Base-by-base conservation (phyloP, 768 basidiomycete genomes). In the Tulasnella sp. region DNA sequence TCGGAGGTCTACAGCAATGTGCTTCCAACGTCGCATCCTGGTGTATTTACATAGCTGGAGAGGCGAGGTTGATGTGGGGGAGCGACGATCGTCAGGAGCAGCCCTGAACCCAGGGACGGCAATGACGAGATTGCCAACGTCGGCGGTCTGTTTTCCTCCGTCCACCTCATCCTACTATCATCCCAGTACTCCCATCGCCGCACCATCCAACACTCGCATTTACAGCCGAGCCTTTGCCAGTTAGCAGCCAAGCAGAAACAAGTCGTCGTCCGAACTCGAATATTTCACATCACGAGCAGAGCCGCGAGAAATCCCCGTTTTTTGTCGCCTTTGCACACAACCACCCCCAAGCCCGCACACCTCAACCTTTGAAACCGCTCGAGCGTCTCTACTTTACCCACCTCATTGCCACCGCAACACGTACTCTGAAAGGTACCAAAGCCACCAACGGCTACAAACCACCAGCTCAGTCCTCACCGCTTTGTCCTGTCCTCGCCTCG, bases 221-320 rank as follows among this genome's bases (percentile, higher is more conserved):
- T 29, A 67, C 29, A 23, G 26, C 35, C 61, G 32, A 67, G 61
- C 29, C 61, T 67, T 67, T 15, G 4, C 10, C 26, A 32, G 15
- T 16, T 67, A 35, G 18, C 29, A 10, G 26, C 18, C 10, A 9
- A 67, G 5, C 10, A 67, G 61, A 32, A 35, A 29, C 16, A 67
- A 7, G 10, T 26, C 3, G 6, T 61, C 29, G 26, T 26, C 15
- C 23, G 29, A 10, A 35, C 61, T 67, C 61, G 32, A 67, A 67
- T 67, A 44, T 44, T 35, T 67, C 61, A 67, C 61, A 67, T 67
- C 61, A 67, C 61, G 61, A 35, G 55, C 29, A 57, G 55, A 57
- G 61, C 61, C 61, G 61, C 61, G 61, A 67, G 61, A 67, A 67
- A 67, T 67, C 61, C 61, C 61, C 61, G 61, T 67, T 67, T 67